Base-by-base conservation (phyloP, 345 rosid genomes). In the Moricandia arvensis region DNA sequence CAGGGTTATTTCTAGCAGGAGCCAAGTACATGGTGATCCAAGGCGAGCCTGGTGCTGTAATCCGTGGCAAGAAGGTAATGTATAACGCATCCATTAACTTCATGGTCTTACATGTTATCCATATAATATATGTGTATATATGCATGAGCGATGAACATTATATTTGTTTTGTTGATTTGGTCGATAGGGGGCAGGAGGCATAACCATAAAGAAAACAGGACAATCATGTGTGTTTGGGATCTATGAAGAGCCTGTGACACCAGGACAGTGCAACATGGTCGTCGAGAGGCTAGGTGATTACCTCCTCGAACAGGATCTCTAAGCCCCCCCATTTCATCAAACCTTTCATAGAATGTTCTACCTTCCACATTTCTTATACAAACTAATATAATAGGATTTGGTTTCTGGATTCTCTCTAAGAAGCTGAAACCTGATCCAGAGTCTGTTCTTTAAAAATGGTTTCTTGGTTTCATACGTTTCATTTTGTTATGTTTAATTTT, bases 231-330 rank as follows among this genome's bases (percentile, higher is more conserved):
- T 90, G 16, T 85, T 87, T 29, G 91, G 96, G 2, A 27, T 90
- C 69, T 90, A 90, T 30, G 93, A 90, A 59, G 93, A 90, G 57
- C 91, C 96, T 0, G 93, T 90, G 73, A 86, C 93, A 73, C 93
- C 93, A 27, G 93, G 93, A 43, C 93, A 90, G 35, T 88, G 96
- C 93, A 90, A 88, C 86, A 85, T 90, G 89, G 82, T 90, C 54
- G 96, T 90, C 12, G 96, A 90, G 87, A 90, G 93, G 93, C 71
- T 90, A 88, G 96, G 96, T 4, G 96, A 90, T 82, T 88, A 90
- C 68, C 91, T 90, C 54, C 69, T 81, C 27, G 93, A 90, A 63
- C 96, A 90, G 77, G 90, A 76, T 55, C 93, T 88, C 62, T 89
- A 31, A 30, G 41, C 12, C 41, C 17, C 41, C 17, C 41, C 21